Conservation (phyloP, 202 grass and related monocot genomes). For the Setaria viridis region DNA sequence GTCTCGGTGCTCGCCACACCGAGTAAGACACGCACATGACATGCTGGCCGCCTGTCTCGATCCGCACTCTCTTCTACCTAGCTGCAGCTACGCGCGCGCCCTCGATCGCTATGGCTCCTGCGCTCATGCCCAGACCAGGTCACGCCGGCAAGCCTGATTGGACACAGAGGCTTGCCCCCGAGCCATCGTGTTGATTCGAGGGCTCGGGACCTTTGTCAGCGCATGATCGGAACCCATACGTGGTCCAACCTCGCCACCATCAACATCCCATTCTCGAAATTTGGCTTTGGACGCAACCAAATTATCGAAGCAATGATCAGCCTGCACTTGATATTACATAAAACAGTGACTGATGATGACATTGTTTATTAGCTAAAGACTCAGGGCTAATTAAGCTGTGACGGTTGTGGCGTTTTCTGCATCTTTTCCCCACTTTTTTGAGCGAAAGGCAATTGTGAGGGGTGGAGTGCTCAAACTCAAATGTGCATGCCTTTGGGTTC, state of each 20-base stretch:
- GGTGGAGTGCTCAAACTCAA: neutral
- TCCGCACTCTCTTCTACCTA: neutral
- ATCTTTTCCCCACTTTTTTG: neutral
- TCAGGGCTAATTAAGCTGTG: too few species aligned
- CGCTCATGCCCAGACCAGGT: constrained; percentile 9
- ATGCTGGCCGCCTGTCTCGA: neutral
- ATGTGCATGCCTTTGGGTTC: neutral
- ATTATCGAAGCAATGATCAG: neutral
- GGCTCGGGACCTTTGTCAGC: constrained; percentile 30
- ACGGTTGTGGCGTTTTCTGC: neutral
- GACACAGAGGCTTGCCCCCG: constrained; percentile 15
- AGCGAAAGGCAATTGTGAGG: neutral
- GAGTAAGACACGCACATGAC: constrained; percentile 46
- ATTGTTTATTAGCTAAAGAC: neutral
- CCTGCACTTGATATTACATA: neutral
- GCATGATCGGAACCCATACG: constrained; percentile 24
- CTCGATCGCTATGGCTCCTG: neutral
- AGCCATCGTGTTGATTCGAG: constrained; percentile 35
- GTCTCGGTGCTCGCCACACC: constrained; percentile 3
- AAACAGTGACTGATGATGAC: too few species aligned
- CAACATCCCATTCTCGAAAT: neutral
- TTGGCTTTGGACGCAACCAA: neutral
- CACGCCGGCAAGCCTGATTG: constrained; percentile 13
- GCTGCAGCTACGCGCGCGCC: too few species aligned
- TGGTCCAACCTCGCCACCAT: constrained; percentile 38